These are phyloP conservation scores for Gremmenia infestans DNA, from an alignment of 2,329 filamentous ascomycete genomes.

Conservation along the genomic window DNA sequence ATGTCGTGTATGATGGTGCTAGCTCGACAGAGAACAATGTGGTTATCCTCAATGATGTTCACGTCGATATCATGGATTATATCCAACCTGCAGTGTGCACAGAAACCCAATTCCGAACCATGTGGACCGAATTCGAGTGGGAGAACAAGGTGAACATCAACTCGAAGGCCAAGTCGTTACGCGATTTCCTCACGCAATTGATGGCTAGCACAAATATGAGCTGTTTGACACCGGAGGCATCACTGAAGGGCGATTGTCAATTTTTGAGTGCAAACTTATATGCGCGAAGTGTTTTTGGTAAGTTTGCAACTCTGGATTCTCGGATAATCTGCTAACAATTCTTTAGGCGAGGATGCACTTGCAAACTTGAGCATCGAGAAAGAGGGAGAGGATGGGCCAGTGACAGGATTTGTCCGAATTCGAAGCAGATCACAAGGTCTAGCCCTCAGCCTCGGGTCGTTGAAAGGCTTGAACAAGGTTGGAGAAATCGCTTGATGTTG, in stretches of 20 bases:
- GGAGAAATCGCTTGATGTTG: slow-evolving; percentile 33
- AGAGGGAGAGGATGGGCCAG: slow-evolving; percentile 89
- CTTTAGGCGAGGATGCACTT: slow-evolving; percentile 90
- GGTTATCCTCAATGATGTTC: slow-evolving; percentile 95
- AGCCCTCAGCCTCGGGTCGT: slow-evolving; percentile 84
- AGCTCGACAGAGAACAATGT: slow-evolving; percentile 92
- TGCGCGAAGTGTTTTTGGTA: slow-evolving; percentile 96
- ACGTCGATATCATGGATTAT: slow-evolving; percentile 99
- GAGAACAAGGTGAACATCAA: slow-evolving; percentile 99
- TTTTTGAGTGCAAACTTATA: slow-evolving; percentile 97
- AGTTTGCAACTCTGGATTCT: slow-evolving; percentile 37
- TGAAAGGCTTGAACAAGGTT: slow-evolving; percentile 91
- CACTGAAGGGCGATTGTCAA: slow-evolving; percentile 94
- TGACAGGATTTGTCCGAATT: slow-evolving; percentile 97
- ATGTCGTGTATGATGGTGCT: slow-evolving; percentile 93
- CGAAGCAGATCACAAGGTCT: slow-evolving; percentile 93
- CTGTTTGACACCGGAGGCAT: slow-evolving; percentile 92
- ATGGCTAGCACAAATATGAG: slow-evolving; percentile 99
- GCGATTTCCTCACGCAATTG: slow-evolving; percentile 87
- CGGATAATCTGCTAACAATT: slow-evolving; percentile 19
- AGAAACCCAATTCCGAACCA: slow-evolving; percentile 98
- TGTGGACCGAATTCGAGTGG: slow-evolving; percentile 99
- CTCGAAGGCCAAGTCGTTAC: slow-evolving; percentile 85
- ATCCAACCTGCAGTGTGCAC: slow-evolving; percentile 96
- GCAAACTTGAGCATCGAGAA: slow-evolving; percentile 98